Conservation (phyloP, 129 eudicot species). For the Lonicera japonica region DNA sequence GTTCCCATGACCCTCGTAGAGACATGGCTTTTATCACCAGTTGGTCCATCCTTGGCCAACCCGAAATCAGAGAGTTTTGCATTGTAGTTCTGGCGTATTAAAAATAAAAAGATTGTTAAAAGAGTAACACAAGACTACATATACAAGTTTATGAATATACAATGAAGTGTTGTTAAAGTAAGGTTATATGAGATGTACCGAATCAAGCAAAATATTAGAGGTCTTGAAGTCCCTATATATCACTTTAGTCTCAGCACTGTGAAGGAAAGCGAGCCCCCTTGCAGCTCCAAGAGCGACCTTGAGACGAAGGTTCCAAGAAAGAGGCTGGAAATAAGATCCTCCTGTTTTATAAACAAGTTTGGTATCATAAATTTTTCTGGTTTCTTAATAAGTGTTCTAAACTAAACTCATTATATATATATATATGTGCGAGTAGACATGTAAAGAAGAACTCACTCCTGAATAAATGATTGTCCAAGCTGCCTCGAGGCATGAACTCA, state of each 20-base stretch:
- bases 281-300: slow-evolving; percentile 47
- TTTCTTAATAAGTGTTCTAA: not conserved
- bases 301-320: slow-evolving; percentile 39
- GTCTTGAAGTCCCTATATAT: slow-evolving; percentile 47
- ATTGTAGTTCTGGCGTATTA: slow-evolving; percentile 15
- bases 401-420: not conserved
- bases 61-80: slow-evolving; percentile 33
- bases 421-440: too few species aligned
- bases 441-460: slow-evolving; percentile 29
- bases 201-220: slow-evolving; percentile 38
- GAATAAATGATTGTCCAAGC: slow-evolving; percentile 44
- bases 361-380: too few species aligned
- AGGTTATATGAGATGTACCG: slow-evolving; percentile 13
- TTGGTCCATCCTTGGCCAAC: slow-evolving; percentile 28
- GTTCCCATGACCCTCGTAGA: slow-evolving; percentile 33
- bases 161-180: not conserved
- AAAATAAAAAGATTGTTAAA: not conserved
- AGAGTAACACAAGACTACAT: not conserved
- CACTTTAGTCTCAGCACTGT: slow-evolving; percentile 36
- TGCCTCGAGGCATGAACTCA: slow-evolving; percentile 42
- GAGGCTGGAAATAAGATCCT: slow-evolving; percentile 38
- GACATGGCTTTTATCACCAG: slow-evolving; percentile 27
- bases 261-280: slow-evolving; percentile 42
- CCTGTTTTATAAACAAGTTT: slow-evolving; percentile 14
- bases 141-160: not conserved